These are phyloP conservation scores for Fusarium tjaetaba DNA, from an alignment of 2,329 filamentous ascomycete species.

Conservation along the genomic window DNA sequence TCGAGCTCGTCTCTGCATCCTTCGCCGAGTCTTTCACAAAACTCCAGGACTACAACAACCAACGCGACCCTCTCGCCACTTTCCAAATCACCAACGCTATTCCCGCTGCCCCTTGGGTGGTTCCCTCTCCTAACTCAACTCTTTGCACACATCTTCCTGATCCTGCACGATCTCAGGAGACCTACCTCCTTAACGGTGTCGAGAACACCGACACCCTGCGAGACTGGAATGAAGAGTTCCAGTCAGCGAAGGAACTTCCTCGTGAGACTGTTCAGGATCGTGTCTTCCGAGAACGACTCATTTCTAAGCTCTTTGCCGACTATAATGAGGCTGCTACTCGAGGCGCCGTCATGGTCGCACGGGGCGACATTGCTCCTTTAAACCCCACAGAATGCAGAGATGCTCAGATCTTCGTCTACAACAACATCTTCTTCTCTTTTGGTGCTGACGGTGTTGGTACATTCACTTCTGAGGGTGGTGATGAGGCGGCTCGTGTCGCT, in stretches of 20 bases:
- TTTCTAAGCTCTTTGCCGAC: slow-evolving; percentile 96
- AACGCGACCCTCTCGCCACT: slow-evolving; percentile 86
- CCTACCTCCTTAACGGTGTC: slow-evolving; percentile 86
- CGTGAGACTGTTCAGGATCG: slow-evolving; percentile 94
- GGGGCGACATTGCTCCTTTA: slow-evolving; percentile 89
- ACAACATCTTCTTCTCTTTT: slow-evolving; percentile 99
- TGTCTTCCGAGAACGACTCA: slow-evolving; percentile 92
- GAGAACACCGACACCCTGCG: slow-evolving; percentile 94
- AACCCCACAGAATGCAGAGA: slow-evolving; percentile 94
- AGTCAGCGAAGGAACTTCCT: slow-evolving; percentile 93
- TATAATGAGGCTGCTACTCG: slow-evolving; percentile 95
- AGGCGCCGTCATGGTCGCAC: slow-evolving; percentile 89
- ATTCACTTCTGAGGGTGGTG: slow-evolving; percentile 94
- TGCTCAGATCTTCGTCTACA: slow-evolving; percentile 98
- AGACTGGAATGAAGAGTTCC: slow-evolving; percentile 99
- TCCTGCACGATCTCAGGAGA: slow-evolving; percentile 90
- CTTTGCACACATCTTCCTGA: slow-evolving; percentile 81
- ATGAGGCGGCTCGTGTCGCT: slow-evolving; percentile 94
- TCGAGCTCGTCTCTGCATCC: slow-evolving; percentile 82
- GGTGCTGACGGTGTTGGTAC: slow-evolving; percentile 97
- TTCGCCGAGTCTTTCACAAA: slow-evolving; percentile 80
- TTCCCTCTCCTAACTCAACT: slow-evolving; percentile 73
- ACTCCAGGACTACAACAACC: slow-evolving; percentile 85
- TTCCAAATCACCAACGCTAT: slow-evolving; percentile 97
- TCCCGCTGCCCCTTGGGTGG: slow-evolving; percentile 90